A percentile compares a stretch with the other conserved stretches of the same genome.
These are phyloP conservation scores for Leccinum subrobustum DNA, from an alignment of 1,284 basidiomycete species.

Conservation along the genomic window DNA sequence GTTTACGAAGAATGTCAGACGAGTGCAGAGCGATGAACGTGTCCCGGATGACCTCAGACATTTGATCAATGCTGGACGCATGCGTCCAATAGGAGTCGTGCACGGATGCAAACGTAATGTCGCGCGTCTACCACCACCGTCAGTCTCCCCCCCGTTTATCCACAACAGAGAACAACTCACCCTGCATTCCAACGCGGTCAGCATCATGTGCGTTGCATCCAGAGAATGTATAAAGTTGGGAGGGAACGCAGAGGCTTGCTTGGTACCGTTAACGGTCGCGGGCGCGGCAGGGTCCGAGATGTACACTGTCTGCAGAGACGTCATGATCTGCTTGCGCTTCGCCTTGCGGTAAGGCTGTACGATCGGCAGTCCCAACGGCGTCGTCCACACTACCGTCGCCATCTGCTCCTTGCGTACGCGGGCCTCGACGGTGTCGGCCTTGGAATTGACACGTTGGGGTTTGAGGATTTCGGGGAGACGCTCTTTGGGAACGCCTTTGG, in stretches of 20 bases:
- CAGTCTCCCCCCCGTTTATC: neutral
- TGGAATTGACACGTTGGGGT: slow-evolving; percentile 16
- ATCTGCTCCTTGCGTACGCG: slow-evolving; percentile 85
- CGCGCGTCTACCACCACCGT: slow-evolving; percentile 48
- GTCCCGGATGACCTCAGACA: slow-evolving; percentile 89
- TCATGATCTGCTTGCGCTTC: slow-evolving; percentile 85
- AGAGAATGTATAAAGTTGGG: slow-evolving; percentile 98
- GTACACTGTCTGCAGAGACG: slow-evolving; percentile 88
- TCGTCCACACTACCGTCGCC: slow-evolving; percentile 97
- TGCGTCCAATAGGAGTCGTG: slow-evolving; percentile 99
- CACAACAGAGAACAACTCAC: slow-evolving; percentile 42
- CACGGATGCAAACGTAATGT: slow-evolving; percentile 89
- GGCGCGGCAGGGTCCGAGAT: slow-evolving; percentile 87
- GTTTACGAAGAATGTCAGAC: slow-evolving; percentile 72
- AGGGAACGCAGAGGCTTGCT: slow-evolving; percentile 96
- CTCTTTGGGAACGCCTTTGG: slow-evolving; percentile 83
- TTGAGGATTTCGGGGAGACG: slow-evolving; percentile 58
- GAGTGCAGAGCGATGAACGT: slow-evolving; percentile 93
- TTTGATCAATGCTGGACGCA: slow-evolving; percentile 82
- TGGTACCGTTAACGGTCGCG: slow-evolving; percentile 79
- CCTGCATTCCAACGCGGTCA: slow-evolving; percentile 90
- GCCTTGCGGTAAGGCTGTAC: slow-evolving; percentile 94
- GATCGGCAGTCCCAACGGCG: slow-evolving; percentile 90
- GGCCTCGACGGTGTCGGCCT: slow-evolving; percentile 25
- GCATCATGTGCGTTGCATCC: slow-evolving; percentile 98